A percentile compares a stretch with the other conserved stretches of the same genome.
phyloP scores from a whole-genome alignment of 768 basidiomycete genomes.

The Trametes cingulata region DNA sequence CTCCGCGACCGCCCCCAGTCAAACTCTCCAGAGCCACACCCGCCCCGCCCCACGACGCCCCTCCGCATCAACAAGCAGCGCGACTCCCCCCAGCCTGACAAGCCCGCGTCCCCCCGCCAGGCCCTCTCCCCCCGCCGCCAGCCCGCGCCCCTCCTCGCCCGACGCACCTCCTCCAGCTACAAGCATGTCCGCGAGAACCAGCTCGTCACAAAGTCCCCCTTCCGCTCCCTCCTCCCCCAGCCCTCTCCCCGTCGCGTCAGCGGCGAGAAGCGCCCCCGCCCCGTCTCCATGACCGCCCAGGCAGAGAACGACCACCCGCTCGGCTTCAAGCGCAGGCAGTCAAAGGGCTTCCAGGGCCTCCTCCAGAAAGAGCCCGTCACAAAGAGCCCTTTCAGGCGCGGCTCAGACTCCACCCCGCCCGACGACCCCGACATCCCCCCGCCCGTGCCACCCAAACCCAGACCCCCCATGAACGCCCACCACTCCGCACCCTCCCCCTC shows the following conservation, averaged over 20 bases:
- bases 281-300: constrained; percentile 68
- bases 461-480: constrained; percentile 24
- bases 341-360: constrained; percentile 71
- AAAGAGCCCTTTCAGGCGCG: constrained; percentile 69
- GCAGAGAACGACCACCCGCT: constrained; percentile 74
- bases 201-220: constrained; percentile 85
- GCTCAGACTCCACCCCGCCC: constrained; percentile 33
- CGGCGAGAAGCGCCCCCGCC: constrained; percentile 77
- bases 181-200: constrained; percentile 75
- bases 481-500: constrained; percentile 28
- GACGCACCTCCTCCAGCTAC: constrained; percentile 77
- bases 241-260: constrained; percentile 55
- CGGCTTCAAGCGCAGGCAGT: constrained; percentile 72
- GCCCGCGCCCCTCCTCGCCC: constrained; percentile 54
- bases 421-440: constrained; percentile 27
- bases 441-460: constrained; percentile 26
- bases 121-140: constrained; percentile 28
- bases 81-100: constrained; percentile 42
- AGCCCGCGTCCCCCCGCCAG: constrained; percentile 35
- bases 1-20: constrained; percentile 25
- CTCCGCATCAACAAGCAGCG: constrained; percentile 71
- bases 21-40: constrained; percentile 24
- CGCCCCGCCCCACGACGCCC: constrained; percentile 56
- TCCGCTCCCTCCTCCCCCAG: constrained; percentile 66
- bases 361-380: constrained; percentile 76